phyloP scores from a whole-genome alignment of 139 green algal genomes.

The Tetradesmus obliquus region DNA sequence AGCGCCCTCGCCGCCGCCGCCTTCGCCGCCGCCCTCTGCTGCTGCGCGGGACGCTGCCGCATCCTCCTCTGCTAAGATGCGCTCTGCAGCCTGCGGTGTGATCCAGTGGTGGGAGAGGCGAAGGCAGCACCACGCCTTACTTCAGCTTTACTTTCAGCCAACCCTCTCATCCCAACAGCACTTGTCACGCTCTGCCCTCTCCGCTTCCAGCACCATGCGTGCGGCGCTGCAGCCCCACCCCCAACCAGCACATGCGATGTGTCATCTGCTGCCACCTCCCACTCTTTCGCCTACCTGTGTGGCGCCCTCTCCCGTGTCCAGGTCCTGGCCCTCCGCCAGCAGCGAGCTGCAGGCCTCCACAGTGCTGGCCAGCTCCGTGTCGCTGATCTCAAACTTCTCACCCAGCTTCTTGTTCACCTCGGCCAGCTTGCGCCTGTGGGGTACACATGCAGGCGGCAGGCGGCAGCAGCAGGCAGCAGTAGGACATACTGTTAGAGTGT shows the following conservation, averaged over 20 bases:
- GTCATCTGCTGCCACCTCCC: too few species aligned
- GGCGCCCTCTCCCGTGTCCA: slow-evolving; percentile 38
- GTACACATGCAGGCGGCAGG: neutral
- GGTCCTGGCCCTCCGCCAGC: slow-evolving; percentile 49
- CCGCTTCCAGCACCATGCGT: too few species aligned
- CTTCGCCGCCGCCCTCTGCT: slow-evolving; percentile 13
- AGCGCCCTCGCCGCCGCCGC: neutral
- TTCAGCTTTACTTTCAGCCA: too few species aligned
- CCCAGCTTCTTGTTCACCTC: slow-evolving; percentile 66
- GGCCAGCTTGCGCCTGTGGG: slow-evolving; percentile 41
- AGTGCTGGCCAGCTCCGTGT: slow-evolving; percentile 54
- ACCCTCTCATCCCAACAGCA: too few species aligned
- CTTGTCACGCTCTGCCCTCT: too few species aligned
- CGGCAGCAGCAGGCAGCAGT: neutral
- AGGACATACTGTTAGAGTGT: too few species aligned
- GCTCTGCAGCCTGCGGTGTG: slow-evolving; percentile 37
- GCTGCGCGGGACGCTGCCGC: neutral
- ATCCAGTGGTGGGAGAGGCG: slow-evolving; percentile 42
- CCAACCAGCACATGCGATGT: too few species aligned
- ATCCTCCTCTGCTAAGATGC: slow-evolving; percentile 58
- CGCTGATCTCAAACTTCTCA: slow-evolving; percentile 58
- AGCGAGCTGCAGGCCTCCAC: slow-evolving; percentile 60
- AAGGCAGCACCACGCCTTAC: neutral
- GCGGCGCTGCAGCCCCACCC: too few species aligned
- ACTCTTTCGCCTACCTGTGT: neutral